Base-by-base conservation (phyloP, 805 yeast species). In the Lachancea kluyveri region DNA sequence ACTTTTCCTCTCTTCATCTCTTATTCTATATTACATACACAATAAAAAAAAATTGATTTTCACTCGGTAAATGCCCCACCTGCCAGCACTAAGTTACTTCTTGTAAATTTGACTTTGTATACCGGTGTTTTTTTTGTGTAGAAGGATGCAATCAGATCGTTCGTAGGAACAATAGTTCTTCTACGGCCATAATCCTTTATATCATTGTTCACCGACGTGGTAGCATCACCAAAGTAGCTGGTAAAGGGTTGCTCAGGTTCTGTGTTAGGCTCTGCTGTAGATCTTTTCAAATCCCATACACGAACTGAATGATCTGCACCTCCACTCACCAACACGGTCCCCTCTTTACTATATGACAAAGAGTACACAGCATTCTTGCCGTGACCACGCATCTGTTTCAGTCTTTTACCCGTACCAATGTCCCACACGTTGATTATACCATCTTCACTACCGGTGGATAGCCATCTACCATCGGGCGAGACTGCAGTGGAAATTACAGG, bases 401-500 rank as follows among this genome's bases (percentile, higher is more conserved):
- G 64, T 31, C 87, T 66, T 43, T 94, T 71, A 14, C 97, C 97
- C 2, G 88, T 73, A 2, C 96, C 95, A 34, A 84, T 77, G 62
- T 92, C 99, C 95, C 96, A 92, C 23, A 92, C 69, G 52, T 81
- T 80, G 21, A 92, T 82, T 7, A 81, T 72, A 25, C 87, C 77
- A 56, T 92, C 97, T 52, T 87, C 96, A 33, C 95, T 95, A 3
- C 94, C 96, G 36, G 87, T 75, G 4, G 97, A 96, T 35, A 92
- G 64, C 90, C 95, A 84, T 51, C 96, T 70, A 3, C 99, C 99
- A 64, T 92, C 96, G 0, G 97, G 97, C 1, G 95, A 81, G 6
- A 86, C 94, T 0, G 94, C 87, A 43, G 85, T 64, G 12, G 87
- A 71, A 41, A 84, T 81, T 14, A 92, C 74, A 1, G 96, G 81